These are phyloP conservation scores for Remersonia thermophila DNA, from an alignment of 2,329 filamentous ascomycete genomes.

Conservation along the genomic window DNA sequence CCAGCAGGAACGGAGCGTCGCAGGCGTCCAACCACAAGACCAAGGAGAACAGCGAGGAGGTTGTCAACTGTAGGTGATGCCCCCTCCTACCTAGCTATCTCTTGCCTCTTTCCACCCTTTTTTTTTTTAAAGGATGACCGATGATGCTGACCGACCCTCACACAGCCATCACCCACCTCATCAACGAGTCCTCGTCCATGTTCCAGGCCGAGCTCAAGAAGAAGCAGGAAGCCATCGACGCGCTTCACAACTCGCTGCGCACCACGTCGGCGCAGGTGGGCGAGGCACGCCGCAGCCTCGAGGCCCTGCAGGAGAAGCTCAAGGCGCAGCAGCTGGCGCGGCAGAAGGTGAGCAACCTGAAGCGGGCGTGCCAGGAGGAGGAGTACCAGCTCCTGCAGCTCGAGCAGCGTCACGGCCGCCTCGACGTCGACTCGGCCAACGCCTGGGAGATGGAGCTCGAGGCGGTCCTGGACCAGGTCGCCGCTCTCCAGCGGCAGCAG, in stretches of 20 bases:
- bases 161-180: slow-evolving; percentile 66
- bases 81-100: neutral
- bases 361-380: slow-evolving; percentile 60
- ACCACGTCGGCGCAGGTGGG: slow-evolving; percentile 68
- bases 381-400: slow-evolving; percentile 39
- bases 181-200: slow-evolving; percentile 65
- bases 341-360: slow-evolving; percentile 68
- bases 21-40: slow-evolving; percentile 40
- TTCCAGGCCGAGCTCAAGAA: slow-evolving; percentile 71
- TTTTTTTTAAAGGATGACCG: slow-evolving; percentile 11
- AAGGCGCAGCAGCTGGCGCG: slow-evolving; percentile 52
- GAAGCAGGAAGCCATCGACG: slow-evolving; percentile 75
- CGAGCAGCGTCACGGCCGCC: slow-evolving; percentile 30
- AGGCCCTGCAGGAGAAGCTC: slow-evolving; percentile 54
- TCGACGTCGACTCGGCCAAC: slow-evolving; percentile 34
- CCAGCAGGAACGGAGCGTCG: slow-evolving; percentile 31
- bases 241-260: slow-evolving; percentile 68
- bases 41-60: slow-evolving; percentile 65
- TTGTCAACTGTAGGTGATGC: slow-evolving; percentile 68
- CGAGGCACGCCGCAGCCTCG: slow-evolving; percentile 62
- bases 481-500: slow-evolving; percentile 27
- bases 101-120: neutral
- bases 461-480: slow-evolving; percentile 29
- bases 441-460: slow-evolving; percentile 44
- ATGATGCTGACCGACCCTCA: slow-evolving; percentile 18